Percentiles rank a stretch among this genome's conserved stretches.
These are phyloP conservation scores for Chaetomiaceae sp. DNA, from an alignment of 2,329 filamentous ascomycete species.

Conservation along the genomic window DNA sequence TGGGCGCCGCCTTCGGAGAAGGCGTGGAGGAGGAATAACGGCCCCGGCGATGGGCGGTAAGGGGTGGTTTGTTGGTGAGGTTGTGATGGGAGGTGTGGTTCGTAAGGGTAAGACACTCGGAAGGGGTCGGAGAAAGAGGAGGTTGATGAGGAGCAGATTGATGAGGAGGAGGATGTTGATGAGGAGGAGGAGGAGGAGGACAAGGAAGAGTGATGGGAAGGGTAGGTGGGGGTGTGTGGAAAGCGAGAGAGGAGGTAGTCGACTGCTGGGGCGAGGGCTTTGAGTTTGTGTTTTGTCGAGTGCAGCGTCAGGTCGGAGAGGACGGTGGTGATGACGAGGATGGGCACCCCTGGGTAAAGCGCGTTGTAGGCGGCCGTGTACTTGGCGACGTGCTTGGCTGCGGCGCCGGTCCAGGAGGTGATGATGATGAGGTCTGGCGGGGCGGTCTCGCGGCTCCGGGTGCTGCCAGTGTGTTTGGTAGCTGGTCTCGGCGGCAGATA, in stretches of 20 bases:
- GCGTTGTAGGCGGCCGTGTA: slow-evolving; percentile 42
- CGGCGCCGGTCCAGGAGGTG: slow-evolving; percentile 45
- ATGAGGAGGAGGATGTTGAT: background rate
- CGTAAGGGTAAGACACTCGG: no score
- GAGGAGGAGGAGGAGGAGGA: slow-evolving; percentile 28
- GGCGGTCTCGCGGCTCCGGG: background rate
- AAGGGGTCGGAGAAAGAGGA: no score
- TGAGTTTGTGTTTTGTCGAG: slow-evolving; percentile 16
- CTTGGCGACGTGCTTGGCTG: slow-evolving; percentile 40
- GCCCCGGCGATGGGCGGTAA: no score
- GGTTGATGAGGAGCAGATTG: no score
- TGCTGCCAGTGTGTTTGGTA: background rate
- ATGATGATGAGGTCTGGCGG: slow-evolving; percentile 40
- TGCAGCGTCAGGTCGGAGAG: slow-evolving; percentile 21
- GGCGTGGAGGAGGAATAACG: slow-evolving; percentile 42
- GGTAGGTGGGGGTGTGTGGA: slow-evolving; percentile 30
- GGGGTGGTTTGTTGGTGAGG: slow-evolving; percentile 8
- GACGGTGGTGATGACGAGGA: slow-evolving; percentile 36
- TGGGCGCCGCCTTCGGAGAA: slow-evolving; percentile 48
- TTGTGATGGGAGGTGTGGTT: background rate
- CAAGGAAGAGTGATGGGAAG: slow-evolving; percentile 9
- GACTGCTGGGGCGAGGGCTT: slow-evolving; percentile 18
- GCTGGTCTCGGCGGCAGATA: background rate
- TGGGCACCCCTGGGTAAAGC: slow-evolving; percentile 39
- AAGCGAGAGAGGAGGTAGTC: slow-evolving; percentile 15